Base-by-base conservation (phyloP, 805 yeast species). In the Candida ponderosae region DNA sequence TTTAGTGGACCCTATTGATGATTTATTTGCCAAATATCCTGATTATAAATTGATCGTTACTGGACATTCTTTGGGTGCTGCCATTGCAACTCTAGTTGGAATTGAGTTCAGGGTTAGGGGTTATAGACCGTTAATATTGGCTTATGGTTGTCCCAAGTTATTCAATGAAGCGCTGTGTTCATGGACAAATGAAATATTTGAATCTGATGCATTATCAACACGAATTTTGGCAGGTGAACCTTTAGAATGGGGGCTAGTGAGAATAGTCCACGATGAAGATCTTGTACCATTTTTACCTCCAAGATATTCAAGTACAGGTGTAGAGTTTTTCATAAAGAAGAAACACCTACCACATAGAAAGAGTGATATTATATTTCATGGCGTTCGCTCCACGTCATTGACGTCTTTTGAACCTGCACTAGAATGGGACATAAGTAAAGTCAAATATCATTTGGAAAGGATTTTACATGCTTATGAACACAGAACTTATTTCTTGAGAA, bases 21-120 rank as follows among this genome's bases (percentile, higher is more conserved):
- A 47, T 2, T 44, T 74, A 11, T 54, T 59, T 26, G 33, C 48
- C 2, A 43, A 60, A 16, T 53, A 71, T 46, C 76, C 79, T 0
- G 65, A 65, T 27, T 80, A 75, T 53, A 55, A 62, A 18, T 41
- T 81, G 14, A 66, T 74, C 3, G 63, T 80, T 1, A 61, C 76
- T 1, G 94, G 95, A 0, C 94, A 84, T 59, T 84, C 94, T 0
- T 60, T 84, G 34, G 89, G 89, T 1, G 94, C 78, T 2, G 88
- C 90, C 0, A 51, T 81, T 30, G 81, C 89, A 1, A 56, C 68
- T 2, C 60, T 84, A 30, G 65, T 74, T 14, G 90, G 82, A 0
- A 66, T 78, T 32, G 93, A 84, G 48, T 63, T 80, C 33, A 63
- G 70, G 41, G 47, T 76, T 13, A 46, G 72, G 54, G 87, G 85